These are phyloP conservation scores for Delonix regia DNA, from an alignment of 306 rosid genomes.

Conservation along the genomic window DNA sequence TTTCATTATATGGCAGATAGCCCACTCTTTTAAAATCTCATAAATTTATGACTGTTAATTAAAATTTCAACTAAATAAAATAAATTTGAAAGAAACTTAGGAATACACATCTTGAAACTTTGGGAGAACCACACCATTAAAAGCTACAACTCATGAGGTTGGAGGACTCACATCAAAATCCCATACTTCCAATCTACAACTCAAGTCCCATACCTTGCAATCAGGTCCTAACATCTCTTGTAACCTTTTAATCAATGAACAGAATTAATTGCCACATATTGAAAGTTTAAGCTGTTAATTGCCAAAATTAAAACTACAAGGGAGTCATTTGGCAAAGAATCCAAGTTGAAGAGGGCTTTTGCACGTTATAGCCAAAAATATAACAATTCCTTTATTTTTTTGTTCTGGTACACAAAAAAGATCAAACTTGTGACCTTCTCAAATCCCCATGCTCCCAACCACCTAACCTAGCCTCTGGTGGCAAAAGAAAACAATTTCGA, in stretches of 20 bases:
- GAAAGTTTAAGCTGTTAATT: background rate
- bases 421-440: background rate
- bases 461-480: background rate
- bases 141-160: background rate
- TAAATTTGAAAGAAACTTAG: background rate
- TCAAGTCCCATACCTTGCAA: background rate
- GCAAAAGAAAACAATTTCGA: constrained; percentile 1
- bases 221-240: background rate
- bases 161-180: background rate
- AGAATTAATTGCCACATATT: background rate
- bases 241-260: background rate
- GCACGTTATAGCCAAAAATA: background rate
- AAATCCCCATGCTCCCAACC: background rate
- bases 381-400: background rate
- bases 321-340: background rate
- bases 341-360: background rate
- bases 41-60: background rate
- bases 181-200: background rate
- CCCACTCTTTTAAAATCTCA: background rate
- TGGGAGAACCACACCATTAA: background rate
- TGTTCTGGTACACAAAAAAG: background rate
- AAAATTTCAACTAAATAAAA: too few relatives aligned
- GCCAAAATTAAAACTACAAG: background rate
- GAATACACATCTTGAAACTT: too few relatives aligned
- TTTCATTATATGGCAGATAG: background rate